Evolutionary conservation across 495 filamentous ascomycete species (phyloP).

Genomic region (Bombardia bombarda): DNA sequence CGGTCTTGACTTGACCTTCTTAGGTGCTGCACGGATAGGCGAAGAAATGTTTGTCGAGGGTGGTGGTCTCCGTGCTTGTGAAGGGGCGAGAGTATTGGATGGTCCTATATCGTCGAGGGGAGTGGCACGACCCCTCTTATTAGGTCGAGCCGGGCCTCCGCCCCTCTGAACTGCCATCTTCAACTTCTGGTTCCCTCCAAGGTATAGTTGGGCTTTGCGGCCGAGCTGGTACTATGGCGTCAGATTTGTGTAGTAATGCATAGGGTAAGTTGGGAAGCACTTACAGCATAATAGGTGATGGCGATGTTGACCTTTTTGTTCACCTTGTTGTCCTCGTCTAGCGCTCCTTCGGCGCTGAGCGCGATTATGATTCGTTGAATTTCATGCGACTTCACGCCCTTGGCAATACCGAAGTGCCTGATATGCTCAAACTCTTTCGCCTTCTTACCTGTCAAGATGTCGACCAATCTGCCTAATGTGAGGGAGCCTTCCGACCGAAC

Average conservation of each 20-base stretch:
- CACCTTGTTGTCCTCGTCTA: conserved; percentile 41
- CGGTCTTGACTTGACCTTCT: conserved; percentile 41
- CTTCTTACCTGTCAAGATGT: conserved; percentile 39
- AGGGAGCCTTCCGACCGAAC: conserved; percentile 48
- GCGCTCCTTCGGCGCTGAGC: conserved; percentile 29
- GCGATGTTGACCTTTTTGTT: conserved; percentile 25
- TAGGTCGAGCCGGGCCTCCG: conserved; percentile 11
- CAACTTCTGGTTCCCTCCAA: conserved; percentile 17
- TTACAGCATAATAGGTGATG: conserved; percentile 31
- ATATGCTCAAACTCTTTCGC: conserved; percentile 20
- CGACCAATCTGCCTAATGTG: conserved; percentile 45
- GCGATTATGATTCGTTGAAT: conserved; percentile 41
- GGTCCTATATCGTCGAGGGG: conserved; percentile 3
- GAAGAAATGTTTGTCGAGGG: conserved; percentile 86
- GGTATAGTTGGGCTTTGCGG: conserved; percentile 17
- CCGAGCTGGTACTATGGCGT: conserved; percentile 28
- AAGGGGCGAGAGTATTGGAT: conserved; percentile 46
- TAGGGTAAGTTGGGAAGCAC: background rate
- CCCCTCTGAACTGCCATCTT: conserved; percentile 10
- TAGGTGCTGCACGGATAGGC: conserved; percentile 44
- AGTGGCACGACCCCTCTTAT: conserved; percentile 1
- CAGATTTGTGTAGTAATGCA: background rate
- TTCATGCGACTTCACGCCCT: conserved; percentile 36
- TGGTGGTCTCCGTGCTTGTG: conserved; percentile 40
- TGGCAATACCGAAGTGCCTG: conserved; percentile 33